A percentile compares a stretch with the other conserved stretches of the same genome.
phyloP scores from a whole-genome alignment of 352 stramenopile species.

The Globisporangium abappressorium region DNA sequence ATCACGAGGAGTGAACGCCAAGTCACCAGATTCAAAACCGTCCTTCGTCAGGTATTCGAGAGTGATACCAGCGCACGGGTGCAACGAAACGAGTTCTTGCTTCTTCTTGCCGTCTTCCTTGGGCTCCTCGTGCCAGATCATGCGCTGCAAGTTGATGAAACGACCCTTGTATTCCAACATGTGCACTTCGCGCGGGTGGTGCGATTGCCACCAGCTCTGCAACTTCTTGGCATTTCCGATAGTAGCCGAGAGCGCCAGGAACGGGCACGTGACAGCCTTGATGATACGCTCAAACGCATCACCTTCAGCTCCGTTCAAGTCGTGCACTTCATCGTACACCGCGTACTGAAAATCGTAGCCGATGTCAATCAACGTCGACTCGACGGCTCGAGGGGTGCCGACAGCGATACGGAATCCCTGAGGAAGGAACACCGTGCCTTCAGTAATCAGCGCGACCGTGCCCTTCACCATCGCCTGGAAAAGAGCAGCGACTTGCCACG shows the following conservation, averaged over 20 bases:
- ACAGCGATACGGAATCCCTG: constrained; percentile 91
- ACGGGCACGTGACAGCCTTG: constrained; percentile 93
- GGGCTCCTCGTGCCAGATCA: constrained; percentile 88
- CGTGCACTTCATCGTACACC: constrained; percentile 98
- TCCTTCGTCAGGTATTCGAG: constrained; percentile 83
- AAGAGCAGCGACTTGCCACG: constrained; percentile 98
- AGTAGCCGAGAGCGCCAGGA: constrained; percentile 97
- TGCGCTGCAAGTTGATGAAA: constrained; percentile 98
- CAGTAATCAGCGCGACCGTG: constrained; percentile 95
- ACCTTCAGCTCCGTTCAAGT: constrained; percentile 96
- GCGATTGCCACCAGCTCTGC: constrained; percentile 93
- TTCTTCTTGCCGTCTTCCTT: constrained; percentile 38
- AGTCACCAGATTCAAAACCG: constrained; percentile 75
- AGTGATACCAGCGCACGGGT: constrained; percentile 82
- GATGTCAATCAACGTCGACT: constrained; percentile 90
- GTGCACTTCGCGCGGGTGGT: constrained; percentile 85
- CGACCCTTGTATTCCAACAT: constrained; percentile 95
- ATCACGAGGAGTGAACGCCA: constrained; percentile 96
- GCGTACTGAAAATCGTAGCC: constrained; percentile 97
- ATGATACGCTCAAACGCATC: constrained; percentile 96
- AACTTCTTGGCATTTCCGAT: constrained; percentile 96
- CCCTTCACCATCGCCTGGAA: constrained; percentile 98
- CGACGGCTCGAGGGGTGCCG: constrained; percentile 93
- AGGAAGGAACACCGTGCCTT: constrained; percentile 83
- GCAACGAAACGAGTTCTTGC: constrained; percentile 72